A percentile compares a stretch with the other conserved stretches of the same genome.
Conservation (phyloP, 108 stramenopile species). For the Cyclotella baltica region DNA sequence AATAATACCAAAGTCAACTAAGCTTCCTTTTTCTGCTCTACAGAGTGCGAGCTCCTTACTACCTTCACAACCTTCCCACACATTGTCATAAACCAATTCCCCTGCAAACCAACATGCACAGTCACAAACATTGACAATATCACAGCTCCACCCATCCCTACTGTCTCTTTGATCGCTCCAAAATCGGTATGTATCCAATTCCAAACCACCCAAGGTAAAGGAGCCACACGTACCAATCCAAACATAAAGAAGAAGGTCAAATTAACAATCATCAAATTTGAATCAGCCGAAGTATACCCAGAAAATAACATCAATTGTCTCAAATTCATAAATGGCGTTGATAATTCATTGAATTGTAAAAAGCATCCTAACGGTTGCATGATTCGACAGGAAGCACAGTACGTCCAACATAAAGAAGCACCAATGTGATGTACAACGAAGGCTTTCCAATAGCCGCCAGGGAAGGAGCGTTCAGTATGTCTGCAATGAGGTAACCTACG, state of each 20-base stretch:
- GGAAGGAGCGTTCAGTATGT: slow-evolving; percentile 2
- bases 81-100: slow-evolving; percentile 37
- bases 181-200: slow-evolving; percentile 21
- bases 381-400: slow-evolving; percentile 24
- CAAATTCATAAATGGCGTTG: slow-evolving; percentile 32
- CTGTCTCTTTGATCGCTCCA: slow-evolving; percentile 9
- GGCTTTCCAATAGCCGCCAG: neutral
- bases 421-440: slow-evolving; percentile 29
- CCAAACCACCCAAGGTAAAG: slow-evolving; percentile 22
- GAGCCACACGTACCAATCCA: slow-evolving; percentile 23
- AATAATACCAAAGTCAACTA: too few relatives aligned
- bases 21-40: too few relatives aligned
- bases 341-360: slow-evolving; percentile 42
- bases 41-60: too few relatives aligned
- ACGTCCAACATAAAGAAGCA: slow-evolving; percentile 35
- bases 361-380: slow-evolving; percentile 24
- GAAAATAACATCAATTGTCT: slow-evolving; percentile 19
- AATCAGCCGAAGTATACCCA: neutral
- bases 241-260: slow-evolving; percentile 33
- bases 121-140: slow-evolving; percentile 30
- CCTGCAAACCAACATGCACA: slow-evolving; percentile 28
- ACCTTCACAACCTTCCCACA: slow-evolving; percentile 27
- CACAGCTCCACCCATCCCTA: slow-evolving; percentile 24
- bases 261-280: slow-evolving; percentile 1
- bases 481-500: slow-evolving; percentile 46